A percentile compares a stretch with the other conserved stretches of the same genome.
These are phyloP conservation scores for Fusarium tupiense DNA, from an alignment of 2,329 filamentous ascomycete species.

Conservation along the genomic window DNA sequence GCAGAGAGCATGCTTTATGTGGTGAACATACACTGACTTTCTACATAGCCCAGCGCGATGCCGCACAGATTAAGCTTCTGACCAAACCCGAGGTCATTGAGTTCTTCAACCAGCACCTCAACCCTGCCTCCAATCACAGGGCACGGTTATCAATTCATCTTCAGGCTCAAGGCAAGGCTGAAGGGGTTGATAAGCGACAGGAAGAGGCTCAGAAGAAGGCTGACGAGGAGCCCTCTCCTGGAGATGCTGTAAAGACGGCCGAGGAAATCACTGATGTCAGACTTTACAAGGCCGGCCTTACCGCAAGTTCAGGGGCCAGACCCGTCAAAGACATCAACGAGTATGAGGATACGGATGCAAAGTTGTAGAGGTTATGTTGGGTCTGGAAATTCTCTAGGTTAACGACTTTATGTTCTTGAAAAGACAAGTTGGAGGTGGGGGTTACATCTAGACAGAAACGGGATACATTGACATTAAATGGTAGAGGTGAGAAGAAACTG, in stretches of 20 bases:
- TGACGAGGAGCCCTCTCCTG: conserved; percentile 44
- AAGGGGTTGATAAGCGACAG: conserved; percentile 60
- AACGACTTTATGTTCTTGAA: conserved; percentile 1
- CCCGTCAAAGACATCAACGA: conserved; percentile 80
- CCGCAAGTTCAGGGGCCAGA: conserved; percentile 76
- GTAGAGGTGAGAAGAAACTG: conserved; percentile 6
- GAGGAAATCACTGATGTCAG: conserved; percentile 80
- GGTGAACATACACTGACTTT: conserved; percentile 26
- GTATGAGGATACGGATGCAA: conserved; percentile 86
- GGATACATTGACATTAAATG: conserved; percentile 14
- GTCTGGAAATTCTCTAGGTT: not conserved
- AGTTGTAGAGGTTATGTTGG: conserved; percentile 63
- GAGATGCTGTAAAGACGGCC: conserved; percentile 53
- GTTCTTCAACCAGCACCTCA: conserved; percentile 82
- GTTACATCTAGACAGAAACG: conserved; percentile 23
- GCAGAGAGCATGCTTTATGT: not conserved
- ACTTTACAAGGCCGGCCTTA: conserved; percentile 80
- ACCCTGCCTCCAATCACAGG: conserved; percentile 75
- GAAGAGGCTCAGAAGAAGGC: conserved; percentile 52
- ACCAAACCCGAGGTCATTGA: conserved; percentile 82
- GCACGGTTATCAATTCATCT: conserved; percentile 90
- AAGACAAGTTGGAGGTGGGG: conserved; percentile 4
- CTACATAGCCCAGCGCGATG: conserved; percentile 75
- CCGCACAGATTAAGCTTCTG: conserved; percentile 75
- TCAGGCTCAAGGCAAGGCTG: conserved; percentile 71